phyloP scores from a whole-genome alignment of 208 protist species.

The Sergeia podlipaevii region DNA sequence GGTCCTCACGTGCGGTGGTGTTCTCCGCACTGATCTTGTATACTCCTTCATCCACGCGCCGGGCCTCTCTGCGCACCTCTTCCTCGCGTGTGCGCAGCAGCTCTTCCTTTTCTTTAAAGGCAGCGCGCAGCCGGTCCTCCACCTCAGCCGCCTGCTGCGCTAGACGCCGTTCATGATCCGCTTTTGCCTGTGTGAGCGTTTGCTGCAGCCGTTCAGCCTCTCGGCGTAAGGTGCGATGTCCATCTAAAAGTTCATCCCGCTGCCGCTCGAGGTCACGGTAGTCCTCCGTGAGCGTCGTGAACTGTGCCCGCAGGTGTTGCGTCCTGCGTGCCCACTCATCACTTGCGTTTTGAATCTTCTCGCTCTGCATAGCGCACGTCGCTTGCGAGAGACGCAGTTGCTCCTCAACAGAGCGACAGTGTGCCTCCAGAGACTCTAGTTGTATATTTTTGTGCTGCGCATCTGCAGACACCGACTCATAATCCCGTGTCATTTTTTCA shows the following conservation, averaged over 20 bases:
- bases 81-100: slow-evolving; percentile 20
- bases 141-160: slow-evolving; percentile 9
- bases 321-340: slow-evolving; percentile 31
- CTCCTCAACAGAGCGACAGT: slow-evolving; percentile 19
- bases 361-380: slow-evolving; percentile 11
- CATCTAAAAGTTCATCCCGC: slow-evolving; percentile 28
- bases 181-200: slow-evolving; percentile 8
- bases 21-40: slow-evolving; percentile 6
- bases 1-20: slow-evolving; percentile 9
- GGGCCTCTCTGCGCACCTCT: slow-evolving; percentile 13
- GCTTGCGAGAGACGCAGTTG: slow-evolving; percentile 21
- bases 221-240: slow-evolving; percentile 25
- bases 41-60: slow-evolving; percentile 17
- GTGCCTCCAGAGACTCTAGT: slow-evolving; percentile 14
- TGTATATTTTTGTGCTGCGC: slow-evolving; percentile 9
- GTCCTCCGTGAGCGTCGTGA: slow-evolving; percentile 25
- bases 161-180: slow-evolving; percentile 9
- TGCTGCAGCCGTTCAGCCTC: slow-evolving; percentile 18
- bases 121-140: slow-evolving; percentile 17
- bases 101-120: slow-evolving; percentile 30
- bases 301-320: slow-evolving; percentile 28
- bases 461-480: slow-evolving; percentile 25
- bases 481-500: slow-evolving; percentile 29
- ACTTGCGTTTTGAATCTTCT: slow-evolving; percentile 27
- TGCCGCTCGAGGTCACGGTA: slow-evolving; percentile 29